Conservation (phyloP, 2,329 filamentous ascomycete species). For the Penicillium sp. region DNA sequence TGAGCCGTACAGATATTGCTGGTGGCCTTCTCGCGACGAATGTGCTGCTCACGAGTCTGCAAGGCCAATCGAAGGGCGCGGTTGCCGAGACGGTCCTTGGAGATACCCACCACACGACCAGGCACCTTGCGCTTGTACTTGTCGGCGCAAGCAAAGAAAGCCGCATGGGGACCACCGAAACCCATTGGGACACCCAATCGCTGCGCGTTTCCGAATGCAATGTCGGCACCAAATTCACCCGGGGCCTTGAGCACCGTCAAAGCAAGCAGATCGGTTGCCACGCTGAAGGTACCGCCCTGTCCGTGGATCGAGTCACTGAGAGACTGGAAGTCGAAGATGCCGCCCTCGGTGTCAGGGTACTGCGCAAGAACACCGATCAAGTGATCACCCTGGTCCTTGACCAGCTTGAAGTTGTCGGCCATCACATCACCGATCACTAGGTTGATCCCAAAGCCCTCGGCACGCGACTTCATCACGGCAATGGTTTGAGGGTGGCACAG, state of each 20-base stretch:
- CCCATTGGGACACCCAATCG: slow-evolving; percentile 87
- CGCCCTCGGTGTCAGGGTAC: slow-evolving; percentile 85
- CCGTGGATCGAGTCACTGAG: slow-evolving; percentile 73
- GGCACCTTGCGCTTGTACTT: slow-evolving; percentile 94
- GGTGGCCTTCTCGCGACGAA: slow-evolving; percentile 90
- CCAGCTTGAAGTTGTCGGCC: slow-evolving; percentile 55
- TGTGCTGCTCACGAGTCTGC: slow-evolving; percentile 93
- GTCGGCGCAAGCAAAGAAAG: slow-evolving; percentile 88
- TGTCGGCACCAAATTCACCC: slow-evolving; percentile 89
- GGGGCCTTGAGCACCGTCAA: slow-evolving; percentile 82
- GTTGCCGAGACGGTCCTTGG: slow-evolving; percentile 80
- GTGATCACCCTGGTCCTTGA: slow-evolving; percentile 71
- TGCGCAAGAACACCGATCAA: slow-evolving; percentile 88
- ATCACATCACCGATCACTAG: slow-evolving; percentile 68
- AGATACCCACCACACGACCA: slow-evolving; percentile 81
- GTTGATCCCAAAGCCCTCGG: slow-evolving; percentile 83
- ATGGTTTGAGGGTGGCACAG: slow-evolving; percentile 80
- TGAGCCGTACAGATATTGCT: slow-evolving; percentile 97
- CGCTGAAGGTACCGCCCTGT: slow-evolving; percentile 72
- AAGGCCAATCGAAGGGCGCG: slow-evolving; percentile 76
- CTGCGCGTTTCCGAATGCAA: slow-evolving; percentile 90
- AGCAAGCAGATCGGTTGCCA: slow-evolving; percentile 82
- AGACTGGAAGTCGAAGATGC: slow-evolving; percentile 65
- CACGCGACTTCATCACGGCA: slow-evolving; percentile 74
- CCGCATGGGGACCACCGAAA: slow-evolving; percentile 89